phyloP scores from a whole-genome alignment of 1,139 yeast genomes.

The Debaryomyces robertsiae region DNA sequence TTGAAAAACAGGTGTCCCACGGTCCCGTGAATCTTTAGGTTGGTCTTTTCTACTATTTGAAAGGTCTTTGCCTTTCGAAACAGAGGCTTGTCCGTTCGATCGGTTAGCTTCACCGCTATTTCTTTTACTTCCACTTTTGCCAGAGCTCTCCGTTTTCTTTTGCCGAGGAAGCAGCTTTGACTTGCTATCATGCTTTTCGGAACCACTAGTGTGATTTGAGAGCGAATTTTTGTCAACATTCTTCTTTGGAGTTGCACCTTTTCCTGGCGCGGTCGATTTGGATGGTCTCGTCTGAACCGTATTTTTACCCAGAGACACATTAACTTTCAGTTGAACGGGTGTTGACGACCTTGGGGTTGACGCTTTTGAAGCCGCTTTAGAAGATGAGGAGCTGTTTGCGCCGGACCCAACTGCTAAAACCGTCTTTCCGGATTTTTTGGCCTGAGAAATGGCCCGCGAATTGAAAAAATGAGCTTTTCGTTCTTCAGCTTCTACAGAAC shows the following conservation, averaged over 20 bases:
- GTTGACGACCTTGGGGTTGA: constrained; percentile 11
- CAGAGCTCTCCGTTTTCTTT: not conserved
- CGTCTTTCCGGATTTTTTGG: constrained; percentile 45
- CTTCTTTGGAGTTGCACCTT: not conserved
- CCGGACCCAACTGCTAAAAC: constrained; percentile 44
- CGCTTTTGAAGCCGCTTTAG: constrained; percentile 10
- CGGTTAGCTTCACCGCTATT: not conserved
- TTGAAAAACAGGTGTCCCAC: not conserved
- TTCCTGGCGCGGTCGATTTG: not conserved
- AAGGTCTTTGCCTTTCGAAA: not conserved
- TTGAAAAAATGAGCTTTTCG: constrained; percentile 42
- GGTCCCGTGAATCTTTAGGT: not conserved
- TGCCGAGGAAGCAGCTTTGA: not conserved
- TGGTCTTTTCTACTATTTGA: not conserved
- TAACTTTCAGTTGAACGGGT: constrained; percentile 2
- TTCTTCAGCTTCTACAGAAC: constrained; percentile 36
- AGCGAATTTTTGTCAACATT: not conserved
- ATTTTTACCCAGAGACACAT: not conserved
- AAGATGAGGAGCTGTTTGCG: constrained; percentile 16
- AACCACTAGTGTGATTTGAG: not conserved
- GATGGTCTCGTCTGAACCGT: not conserved
- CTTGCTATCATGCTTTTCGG: not conserved
- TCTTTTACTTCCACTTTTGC: not conserved
- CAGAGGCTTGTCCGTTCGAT: not conserved
- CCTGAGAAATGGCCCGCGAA: constrained; percentile 34